Conservation (phyloP, 176 grass and related monocot species). For the Musa schizocarpa region DNA sequence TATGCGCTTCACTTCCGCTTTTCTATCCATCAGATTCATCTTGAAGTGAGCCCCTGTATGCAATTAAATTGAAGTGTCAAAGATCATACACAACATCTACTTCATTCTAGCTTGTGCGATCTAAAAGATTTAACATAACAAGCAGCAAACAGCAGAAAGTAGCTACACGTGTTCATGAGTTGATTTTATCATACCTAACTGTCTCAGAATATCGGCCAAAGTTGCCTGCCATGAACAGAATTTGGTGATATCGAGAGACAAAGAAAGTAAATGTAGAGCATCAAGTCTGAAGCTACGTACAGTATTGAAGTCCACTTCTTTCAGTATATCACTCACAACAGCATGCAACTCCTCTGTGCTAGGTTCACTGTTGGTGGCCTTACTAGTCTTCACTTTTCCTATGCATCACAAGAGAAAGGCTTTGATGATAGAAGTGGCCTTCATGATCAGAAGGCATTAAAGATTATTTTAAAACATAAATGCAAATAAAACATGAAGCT, state of each 20-base stretch:
- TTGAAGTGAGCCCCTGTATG: slow-evolving; percentile 66
- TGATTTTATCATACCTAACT: slow-evolving; percentile 55
- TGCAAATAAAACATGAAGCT: neutral
- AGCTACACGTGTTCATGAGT: slow-evolving; percentile 1
- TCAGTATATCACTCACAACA: slow-evolving; percentile 73
- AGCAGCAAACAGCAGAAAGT: neutral
- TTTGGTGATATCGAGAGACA: neutral
- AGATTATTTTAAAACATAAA: too few species aligned
- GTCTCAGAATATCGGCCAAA: slow-evolving; percentile 83
- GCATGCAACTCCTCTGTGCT: slow-evolving; percentile 65
- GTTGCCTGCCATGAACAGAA: slow-evolving; percentile 46
- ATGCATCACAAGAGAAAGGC: slow-evolving; percentile 8
- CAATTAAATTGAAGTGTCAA: slow-evolving; percentile 5
- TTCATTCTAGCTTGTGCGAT: neutral
- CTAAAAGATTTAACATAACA: neutral
- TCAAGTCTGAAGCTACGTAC: slow-evolving; percentile 24
- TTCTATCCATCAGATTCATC: slow-evolving; percentile 81
- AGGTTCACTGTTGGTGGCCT: slow-evolving; percentile 35
- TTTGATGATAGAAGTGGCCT: too few species aligned
- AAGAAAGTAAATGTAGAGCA: neutral
- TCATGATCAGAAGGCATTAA: too few species aligned
- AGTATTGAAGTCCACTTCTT: slow-evolving; percentile 99
- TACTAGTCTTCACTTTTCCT: slow-evolving; percentile 64
- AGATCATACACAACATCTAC: neutral
- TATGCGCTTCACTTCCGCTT: slow-evolving; percentile 75